Percentiles rank a stretch among this genome's conserved stretches.
Conservation (phyloP, 2,329 filamentous ascomycete species). For the Alternaria sp. region DNA sequence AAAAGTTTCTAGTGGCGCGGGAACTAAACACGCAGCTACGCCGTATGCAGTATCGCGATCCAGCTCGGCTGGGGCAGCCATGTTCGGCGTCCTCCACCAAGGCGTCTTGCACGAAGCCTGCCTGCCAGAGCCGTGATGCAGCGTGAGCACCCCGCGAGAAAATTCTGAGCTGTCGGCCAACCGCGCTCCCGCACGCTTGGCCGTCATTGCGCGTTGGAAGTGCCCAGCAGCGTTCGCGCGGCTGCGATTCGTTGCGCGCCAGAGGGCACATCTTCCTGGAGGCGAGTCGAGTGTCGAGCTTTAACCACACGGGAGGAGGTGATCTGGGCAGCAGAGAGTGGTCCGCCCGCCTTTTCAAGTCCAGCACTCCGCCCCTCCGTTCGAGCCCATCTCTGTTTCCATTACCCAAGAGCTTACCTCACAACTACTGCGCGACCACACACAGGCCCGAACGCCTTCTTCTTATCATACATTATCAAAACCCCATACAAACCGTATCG, state of each 20-base stretch:
- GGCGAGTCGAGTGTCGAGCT: slow-evolving; percentile 15
- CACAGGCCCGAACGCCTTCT: slow-evolving; percentile 37
- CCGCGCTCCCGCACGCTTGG: slow-evolving; percentile 31
- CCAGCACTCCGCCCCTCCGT: slow-evolving; percentile 45
- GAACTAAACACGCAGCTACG: slow-evolving; percentile 24
- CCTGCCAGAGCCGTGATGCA: slow-evolving; percentile 17
- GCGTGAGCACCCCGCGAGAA: slow-evolving; percentile 36
- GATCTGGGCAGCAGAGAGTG: slow-evolving; percentile 31
- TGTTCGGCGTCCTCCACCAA: slow-evolving; percentile 27
- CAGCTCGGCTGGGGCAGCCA: slow-evolving; percentile 29
- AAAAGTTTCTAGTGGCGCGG: slow-evolving; percentile 29
- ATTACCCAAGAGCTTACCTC: slow-evolving; percentile 61
- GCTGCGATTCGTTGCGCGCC: slow-evolving; percentile 34
- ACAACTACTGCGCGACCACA: slow-evolving; percentile 52
- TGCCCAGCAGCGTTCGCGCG: slow-evolving; percentile 24
- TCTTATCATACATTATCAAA: slow-evolving; percentile 58
- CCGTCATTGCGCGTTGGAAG: slow-evolving; percentile 24
- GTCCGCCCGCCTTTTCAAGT: slow-evolving; percentile 47
- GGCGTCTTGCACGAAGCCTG: slow-evolving; percentile 19
- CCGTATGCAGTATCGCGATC: slow-evolving; percentile 19
- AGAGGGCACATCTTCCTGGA: slow-evolving; percentile 18
- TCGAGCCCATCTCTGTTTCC: slow-evolving; percentile 49
- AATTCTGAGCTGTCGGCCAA: slow-evolving; percentile 36
- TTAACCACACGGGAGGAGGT: slow-evolving; percentile 28
- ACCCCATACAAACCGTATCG: slow-evolving; percentile 47